These are phyloP conservation scores for Tetrastigma voinierianum DNA, from an alignment of 164 flowering plant species.

Conservation along the genomic window DNA sequence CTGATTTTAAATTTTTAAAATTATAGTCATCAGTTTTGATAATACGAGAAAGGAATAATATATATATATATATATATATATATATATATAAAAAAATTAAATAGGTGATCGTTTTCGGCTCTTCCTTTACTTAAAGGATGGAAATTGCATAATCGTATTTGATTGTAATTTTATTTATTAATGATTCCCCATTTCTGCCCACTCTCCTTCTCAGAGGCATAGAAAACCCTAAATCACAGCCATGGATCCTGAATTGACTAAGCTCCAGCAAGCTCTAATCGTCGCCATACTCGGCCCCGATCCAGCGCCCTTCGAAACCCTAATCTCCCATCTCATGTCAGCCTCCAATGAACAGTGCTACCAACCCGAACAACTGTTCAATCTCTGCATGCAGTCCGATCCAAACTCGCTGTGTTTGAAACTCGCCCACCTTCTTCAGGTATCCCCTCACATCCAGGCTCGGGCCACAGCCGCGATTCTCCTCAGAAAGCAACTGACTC, in stretches of 20 bases:
- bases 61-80: no score
- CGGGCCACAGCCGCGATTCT: slow-evolving; percentile 96
- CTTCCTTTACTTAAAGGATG: no score
- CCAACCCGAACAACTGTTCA: slow-evolving; percentile 73
- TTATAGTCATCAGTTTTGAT: no score
- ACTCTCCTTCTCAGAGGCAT: background rate
- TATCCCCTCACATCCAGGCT: slow-evolving; percentile 62
- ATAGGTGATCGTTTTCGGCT: no score
- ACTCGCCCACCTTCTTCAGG: slow-evolving; percentile 71
- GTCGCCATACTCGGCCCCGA: slow-evolving; percentile 75
- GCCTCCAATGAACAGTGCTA: slow-evolving; percentile 77
- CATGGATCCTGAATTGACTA: slow-evolving; percentile 53
- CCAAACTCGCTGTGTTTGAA: slow-evolving; percentile 78
- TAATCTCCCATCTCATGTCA: slow-evolving; percentile 79
- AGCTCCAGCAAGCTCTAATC: slow-evolving; percentile 63
- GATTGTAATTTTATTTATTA: no score
- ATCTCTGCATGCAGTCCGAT: slow-evolving; percentile 69
- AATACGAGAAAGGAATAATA: no score
- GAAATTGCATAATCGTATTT: no score
- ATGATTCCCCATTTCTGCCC: background rate
- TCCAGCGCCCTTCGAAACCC: slow-evolving; percentile 70
- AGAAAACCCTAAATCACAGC: background rate
- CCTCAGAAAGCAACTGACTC: slow-evolving; percentile 86
- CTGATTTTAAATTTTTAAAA: no score
- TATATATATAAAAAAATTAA: no score